Evolutionary conservation across 768 basidiomycete genomes (phyloP).

Genomic region (Trametes villosa): DNA sequence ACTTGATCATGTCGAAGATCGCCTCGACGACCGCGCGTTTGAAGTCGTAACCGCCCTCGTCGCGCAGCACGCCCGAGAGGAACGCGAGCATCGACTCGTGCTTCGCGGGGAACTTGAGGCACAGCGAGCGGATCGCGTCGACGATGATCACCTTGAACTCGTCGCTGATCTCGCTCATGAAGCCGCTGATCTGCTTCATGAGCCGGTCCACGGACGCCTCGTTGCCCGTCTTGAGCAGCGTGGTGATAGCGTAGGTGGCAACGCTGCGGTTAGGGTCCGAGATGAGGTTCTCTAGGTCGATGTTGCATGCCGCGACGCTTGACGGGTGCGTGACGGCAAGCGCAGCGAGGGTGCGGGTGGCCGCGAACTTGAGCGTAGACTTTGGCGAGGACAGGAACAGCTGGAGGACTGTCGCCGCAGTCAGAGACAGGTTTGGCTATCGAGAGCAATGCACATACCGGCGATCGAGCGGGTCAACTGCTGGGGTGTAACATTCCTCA

Average conservation of each 20-base stretch:
- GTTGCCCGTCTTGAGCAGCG: slow-evolving; percentile 98
- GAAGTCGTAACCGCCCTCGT: slow-evolving; percentile 99
- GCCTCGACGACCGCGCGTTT: slow-evolving; percentile 99
- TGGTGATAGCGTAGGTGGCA: slow-evolving; percentile 98
- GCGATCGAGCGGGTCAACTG: slow-evolving; percentile 90
- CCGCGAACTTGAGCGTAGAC: slow-evolving; percentile 94
- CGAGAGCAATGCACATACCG: slow-evolving; percentile 52
- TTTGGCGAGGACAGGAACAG: slow-evolving; percentile 96
- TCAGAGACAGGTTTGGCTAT: background rate
- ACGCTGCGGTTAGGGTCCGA: slow-evolving; percentile 94
- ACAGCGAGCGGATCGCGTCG: slow-evolving; percentile 96
- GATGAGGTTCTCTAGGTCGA: slow-evolving; percentile 96
- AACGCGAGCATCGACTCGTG: slow-evolving; percentile 97
- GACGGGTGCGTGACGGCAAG: slow-evolving; percentile 86
- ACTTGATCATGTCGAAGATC: slow-evolving; percentile 99
- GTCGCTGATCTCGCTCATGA: slow-evolving; percentile 99
- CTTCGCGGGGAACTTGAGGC: slow-evolving; percentile 98
- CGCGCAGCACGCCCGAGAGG: slow-evolving; percentile 93
- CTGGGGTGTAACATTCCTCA: slow-evolving; percentile 77
- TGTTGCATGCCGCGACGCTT: slow-evolving; percentile 90
- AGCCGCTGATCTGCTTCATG: slow-evolving; percentile 98
- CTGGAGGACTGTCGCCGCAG: slow-evolving; percentile 74
- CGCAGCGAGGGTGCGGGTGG: slow-evolving; percentile 90
- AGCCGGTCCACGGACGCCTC: slow-evolving; percentile 98
- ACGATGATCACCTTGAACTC: slow-evolving; percentile 99